A percentile compares a stretch with the other conserved stretches of the same genome.
Evolutionary conservation across 495 filamentous ascomycete species (phyloP).

Genomic region (Hyaloscypha variabilis): DNA sequence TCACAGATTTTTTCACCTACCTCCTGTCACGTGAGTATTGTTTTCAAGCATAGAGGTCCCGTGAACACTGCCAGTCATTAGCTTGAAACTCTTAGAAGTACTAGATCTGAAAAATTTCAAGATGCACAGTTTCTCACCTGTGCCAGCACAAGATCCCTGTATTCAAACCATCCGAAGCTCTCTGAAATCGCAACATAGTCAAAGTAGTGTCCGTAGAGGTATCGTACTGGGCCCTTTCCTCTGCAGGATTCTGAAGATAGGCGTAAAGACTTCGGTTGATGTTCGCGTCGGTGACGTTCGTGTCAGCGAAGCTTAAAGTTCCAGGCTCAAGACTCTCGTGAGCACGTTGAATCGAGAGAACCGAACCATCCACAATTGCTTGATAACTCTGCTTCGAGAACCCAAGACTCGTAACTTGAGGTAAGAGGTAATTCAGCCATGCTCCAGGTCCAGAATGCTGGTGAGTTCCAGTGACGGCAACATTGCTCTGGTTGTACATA

Average conservation of each 20-base stretch:
- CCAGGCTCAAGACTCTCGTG: conserved; percentile 77
- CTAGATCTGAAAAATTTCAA: no score
- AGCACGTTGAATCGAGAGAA: conserved; percentile 81
- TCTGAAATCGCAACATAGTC: conserved; percentile 79
- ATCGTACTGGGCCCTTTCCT: conserved; percentile 73
- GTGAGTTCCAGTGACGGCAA: conserved; percentile 92
- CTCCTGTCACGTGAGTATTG: conserved; percentile 85
- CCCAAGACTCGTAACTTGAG: conserved; percentile 86
- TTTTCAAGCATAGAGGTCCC: conserved; percentile 91
- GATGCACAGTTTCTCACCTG: conserved; percentile 14
- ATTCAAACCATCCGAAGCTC: conserved; percentile 61
- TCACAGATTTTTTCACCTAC: conserved; percentile 4
- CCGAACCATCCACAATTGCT: conserved; percentile 84
- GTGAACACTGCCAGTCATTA: conserved; percentile 39
- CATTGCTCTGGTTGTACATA: conserved; percentile 73
- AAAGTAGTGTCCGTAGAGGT: conserved; percentile 80
- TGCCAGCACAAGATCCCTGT: conserved; percentile 85
- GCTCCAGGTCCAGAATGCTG: conserved; percentile 90
- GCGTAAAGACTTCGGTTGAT: conserved; percentile 86
- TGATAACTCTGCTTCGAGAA: conserved; percentile 87
- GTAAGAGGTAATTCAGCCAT: conserved; percentile 95
- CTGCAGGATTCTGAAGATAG: conserved; percentile 84
- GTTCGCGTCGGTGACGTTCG: conserved; percentile 67
- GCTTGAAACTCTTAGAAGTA: not conserved
- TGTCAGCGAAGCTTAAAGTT: conserved; percentile 33